Conservation (phyloP, 2,329 filamentous ascomycete species). For the Ophiostoma himal-ulmi region DNA sequence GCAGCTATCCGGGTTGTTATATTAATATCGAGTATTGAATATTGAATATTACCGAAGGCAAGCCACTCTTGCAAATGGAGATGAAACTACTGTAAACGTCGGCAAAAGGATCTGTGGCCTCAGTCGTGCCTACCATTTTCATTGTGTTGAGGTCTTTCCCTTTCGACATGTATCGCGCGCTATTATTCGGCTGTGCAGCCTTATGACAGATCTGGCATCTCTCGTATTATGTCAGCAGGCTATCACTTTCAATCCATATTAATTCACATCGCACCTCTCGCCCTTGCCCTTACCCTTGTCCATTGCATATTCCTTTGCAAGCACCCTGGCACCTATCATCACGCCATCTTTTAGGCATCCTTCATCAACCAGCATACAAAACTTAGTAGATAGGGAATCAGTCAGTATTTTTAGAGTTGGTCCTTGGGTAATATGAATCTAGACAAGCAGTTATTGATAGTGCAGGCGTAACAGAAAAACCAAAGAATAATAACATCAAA, state of each 20-base stretch:
- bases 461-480: neutral
- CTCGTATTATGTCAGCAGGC: constrained; percentile 1
- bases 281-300: neutral
- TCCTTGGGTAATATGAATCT: neutral
- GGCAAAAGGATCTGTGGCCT: neutral
- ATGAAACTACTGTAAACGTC: neutral
- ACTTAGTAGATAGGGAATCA: neutral
- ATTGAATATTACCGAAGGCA: no score
- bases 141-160: neutral
- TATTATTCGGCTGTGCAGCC: neutral
- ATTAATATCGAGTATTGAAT: no score
- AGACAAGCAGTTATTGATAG: neutral
- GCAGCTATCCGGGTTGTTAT: no score
- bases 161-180: neutral
- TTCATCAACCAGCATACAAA: neutral
- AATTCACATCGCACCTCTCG: neutral
- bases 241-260: neutral
- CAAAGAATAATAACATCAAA: neutral
- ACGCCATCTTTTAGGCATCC: neutral
- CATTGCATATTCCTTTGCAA: neutral
- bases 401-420: neutral
- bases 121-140: neutral
- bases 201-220: neutral
- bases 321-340: neutral
- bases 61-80: no score